A percentile compares a stretch with the other conserved stretches of the same genome.
phyloP scores from a whole-genome alignment of 148 eudicot genomes.

The Silene conica region DNA sequence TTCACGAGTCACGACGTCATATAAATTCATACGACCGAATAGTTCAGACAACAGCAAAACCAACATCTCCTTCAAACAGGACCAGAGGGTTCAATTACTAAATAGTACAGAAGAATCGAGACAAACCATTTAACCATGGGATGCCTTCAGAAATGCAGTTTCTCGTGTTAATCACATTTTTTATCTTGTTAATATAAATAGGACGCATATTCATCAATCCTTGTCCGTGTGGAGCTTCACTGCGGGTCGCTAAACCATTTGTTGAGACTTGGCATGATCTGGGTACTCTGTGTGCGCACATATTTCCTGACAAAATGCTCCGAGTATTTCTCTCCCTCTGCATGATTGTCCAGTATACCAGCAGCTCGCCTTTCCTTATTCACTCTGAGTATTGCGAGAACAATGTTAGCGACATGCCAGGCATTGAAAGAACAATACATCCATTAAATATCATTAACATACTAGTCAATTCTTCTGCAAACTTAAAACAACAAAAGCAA shows the following conservation, averaged over 20 bases:
- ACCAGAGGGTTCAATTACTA: background rate
- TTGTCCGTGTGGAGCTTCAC: slow-evolving; percentile 17
- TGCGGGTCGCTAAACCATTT: slow-evolving; percentile 68
- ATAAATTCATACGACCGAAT: background rate
- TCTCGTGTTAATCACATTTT: background rate
- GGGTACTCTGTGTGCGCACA: slow-evolving; percentile 61
- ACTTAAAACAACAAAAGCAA: too few species aligned
- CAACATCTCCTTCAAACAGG: slow-evolving; percentile 2
- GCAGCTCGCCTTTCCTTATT: slow-evolving; percentile 80
- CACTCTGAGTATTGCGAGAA: slow-evolving; percentile 42
- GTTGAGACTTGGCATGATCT: slow-evolving; percentile 82
- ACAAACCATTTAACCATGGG: slow-evolving; percentile 12
- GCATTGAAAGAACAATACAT: background rate
- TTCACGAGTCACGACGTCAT: too few species aligned
- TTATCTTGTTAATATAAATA: background rate
- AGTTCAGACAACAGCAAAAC: background rate
- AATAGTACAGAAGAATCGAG: slow-evolving; percentile 10
- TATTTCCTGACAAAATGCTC: slow-evolving; percentile 60
- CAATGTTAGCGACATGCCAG: background rate
- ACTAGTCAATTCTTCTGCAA: background rate
- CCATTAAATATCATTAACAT: background rate
- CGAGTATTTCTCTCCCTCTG: slow-evolving; percentile 69
- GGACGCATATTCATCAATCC: background rate
- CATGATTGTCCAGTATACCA: slow-evolving; percentile 62
- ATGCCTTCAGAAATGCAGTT: background rate